Evolutionary conservation across 1,139 yeast species (phyloP), one percentile per base, ranked within the genome.

Genomic region (Entelexis paramagnoliae): DNA sequence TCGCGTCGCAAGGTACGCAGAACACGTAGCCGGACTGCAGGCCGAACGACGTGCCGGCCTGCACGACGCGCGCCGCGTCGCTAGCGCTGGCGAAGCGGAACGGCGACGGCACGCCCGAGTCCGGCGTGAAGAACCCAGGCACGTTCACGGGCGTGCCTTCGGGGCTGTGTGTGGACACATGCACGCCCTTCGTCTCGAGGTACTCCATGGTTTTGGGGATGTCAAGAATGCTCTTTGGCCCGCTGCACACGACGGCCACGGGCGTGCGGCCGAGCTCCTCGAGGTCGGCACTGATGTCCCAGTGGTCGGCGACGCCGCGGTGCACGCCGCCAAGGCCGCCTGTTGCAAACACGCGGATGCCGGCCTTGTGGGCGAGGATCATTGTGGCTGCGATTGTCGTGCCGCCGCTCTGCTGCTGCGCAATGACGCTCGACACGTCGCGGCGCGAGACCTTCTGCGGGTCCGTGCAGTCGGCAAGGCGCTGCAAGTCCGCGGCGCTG

Each of bases 241-340:
- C 96, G 11, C 95, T 81, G 63, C 96, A 87, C 3, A 87, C 89
- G 16, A 87, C 96, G 1, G 89, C 80, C 2, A 87, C 87, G 0
- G 91, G 87, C 0, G 95, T 87, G 52, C 81, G 72, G 1, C 89
- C 84, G 53, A 88, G 72, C 63, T 87, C 96, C 38, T 86, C 88
- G 58, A 87, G 74, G 66, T 87, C 96, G 4, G 95, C 95, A 58
- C 91, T 81, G 26, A 87, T 72, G 66, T 87, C 96, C 79, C 85
- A 77, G 1, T 89, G 80, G 32, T 66, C 58, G 51, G 83, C 82
- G 8, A 83, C 94, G 13, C 83, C 85, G 52, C 87, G 74, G 62
- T 88, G 95, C 14, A 87, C 95, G 16, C 96, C 96, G 9, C 96
- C 96, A 28, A 87, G 72, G 1, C 96, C 96, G 38, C 96, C 96